Percentiles rank a stretch among this genome's conserved stretches.
These are phyloP conservation scores for Zygoascus tannicola DNA, from an alignment of 805 yeast species.

Conservation along the genomic window DNA sequence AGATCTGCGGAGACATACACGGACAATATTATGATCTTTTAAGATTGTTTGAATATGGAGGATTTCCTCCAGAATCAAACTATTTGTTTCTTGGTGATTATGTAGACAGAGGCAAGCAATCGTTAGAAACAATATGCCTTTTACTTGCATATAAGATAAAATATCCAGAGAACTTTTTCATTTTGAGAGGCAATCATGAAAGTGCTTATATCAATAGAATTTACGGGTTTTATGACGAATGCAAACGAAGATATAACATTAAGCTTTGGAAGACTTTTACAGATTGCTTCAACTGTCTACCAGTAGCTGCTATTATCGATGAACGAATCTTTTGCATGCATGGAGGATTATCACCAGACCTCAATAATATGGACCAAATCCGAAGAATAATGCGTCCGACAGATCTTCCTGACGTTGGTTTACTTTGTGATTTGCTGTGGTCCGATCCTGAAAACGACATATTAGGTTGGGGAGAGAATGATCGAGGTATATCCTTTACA, in stretches of 20 bases:
- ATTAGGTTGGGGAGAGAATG: conserved; percentile 98
- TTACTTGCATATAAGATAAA: conserved; percentile 92
- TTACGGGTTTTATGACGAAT: conserved; percentile 97
- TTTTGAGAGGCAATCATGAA: conserved; percentile 96
- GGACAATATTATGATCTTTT: conserved; percentile 96
- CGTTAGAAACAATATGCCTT: conserved; percentile 89
- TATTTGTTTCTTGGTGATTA: conserved; percentile 93
- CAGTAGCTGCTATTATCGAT: conserved; percentile 96
- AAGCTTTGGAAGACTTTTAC: conserved; percentile 98
- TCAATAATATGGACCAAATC: conserved; percentile 96
- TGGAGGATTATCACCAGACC: conserved; percentile 96
- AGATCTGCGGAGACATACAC: conserved; percentile 88
- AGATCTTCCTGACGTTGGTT: conserved; percentile 96
- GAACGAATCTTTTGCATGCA: conserved; percentile 98
- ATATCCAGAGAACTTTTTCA: conserved; percentile 96
- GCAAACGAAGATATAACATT: conserved; percentile 94
- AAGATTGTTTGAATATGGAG: conserved; percentile 95
- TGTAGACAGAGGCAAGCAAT: conserved; percentile 97
- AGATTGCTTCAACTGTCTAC: conserved; percentile 96
- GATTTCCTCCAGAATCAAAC: conserved; percentile 98
- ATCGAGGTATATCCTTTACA: conserved; percentile 98
- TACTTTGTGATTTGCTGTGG: conserved; percentile 94
- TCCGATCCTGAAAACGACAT: conserved; percentile 98
- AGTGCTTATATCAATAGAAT: conserved; percentile 97
- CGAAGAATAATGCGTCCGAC: conserved; percentile 99